These are phyloP conservation scores for Ambrosia trifida DNA, from an alignment of 129 eudicot species.

Conservation along the genomic window DNA sequence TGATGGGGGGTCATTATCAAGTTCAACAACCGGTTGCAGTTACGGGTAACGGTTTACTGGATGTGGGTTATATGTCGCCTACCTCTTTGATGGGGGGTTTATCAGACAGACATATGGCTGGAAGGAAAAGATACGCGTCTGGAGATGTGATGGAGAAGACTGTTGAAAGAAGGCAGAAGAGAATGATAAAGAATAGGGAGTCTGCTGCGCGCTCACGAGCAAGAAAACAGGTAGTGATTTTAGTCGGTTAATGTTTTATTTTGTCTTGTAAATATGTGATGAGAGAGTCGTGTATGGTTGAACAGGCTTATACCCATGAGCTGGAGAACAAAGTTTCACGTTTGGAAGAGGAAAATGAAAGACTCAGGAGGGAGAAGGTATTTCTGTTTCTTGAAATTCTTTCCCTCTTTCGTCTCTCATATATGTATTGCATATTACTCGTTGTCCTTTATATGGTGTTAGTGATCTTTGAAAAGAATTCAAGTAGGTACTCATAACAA, in stretches of 20 bases:
- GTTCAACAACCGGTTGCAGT: conserved; percentile 49
- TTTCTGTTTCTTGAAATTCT: conserved; percentile 7
- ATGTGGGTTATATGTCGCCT: conserved; percentile 54
- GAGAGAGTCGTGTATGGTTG: conserved; percentile 20
- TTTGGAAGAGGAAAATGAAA: conserved; percentile 90
- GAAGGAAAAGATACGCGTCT: conserved; percentile 66
- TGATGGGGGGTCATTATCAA: conserved; percentile 53
- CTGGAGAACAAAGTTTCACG: conserved; percentile 91
- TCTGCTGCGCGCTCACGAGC: conserved; percentile 72
- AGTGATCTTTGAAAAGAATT: not conserved
- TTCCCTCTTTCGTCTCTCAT: not conserved
- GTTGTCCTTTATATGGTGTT: not conserved
- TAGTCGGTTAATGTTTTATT: not conserved
- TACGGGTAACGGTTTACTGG: conserved; percentile 47
- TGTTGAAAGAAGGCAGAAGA: conserved; percentile 57
- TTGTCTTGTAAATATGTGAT: not conserved
- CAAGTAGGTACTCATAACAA: not conserved
- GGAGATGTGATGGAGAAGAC: conserved; percentile 62
- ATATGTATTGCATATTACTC: conserved; percentile 9
- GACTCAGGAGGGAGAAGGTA: conserved; percentile 78
- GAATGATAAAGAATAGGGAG: conserved; percentile 67
- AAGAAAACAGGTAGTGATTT: conserved; percentile 47
- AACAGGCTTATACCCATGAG: conserved; percentile 93
- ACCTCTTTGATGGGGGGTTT: conserved; percentile 65
- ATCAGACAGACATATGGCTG: conserved; percentile 62